Percentiles rank a stretch among this genome's conserved stretches.
phyloP scores from a whole-genome alignment of 164 flowering plant genomes.

The Stephania cephalantha region DNA sequence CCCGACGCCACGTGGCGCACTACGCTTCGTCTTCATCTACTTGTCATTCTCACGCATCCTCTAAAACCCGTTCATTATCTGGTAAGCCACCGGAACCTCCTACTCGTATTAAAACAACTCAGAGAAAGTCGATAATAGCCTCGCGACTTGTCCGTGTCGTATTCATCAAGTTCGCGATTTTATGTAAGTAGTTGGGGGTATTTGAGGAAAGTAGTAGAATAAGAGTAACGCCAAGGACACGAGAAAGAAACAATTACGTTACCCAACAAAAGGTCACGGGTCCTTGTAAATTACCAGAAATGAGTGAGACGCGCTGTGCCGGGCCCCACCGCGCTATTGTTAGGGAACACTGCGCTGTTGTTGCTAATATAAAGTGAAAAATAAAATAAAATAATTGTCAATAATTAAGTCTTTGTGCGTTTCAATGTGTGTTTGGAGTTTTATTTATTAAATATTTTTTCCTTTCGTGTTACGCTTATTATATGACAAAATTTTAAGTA shows the following conservation, averaged over 20 bases:
- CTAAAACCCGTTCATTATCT: neutral
- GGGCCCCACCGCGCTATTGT: neutral
- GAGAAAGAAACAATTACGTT: neutral
- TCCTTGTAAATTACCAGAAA: neutral
- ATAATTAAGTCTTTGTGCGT: no score
- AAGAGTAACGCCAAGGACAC: neutral
- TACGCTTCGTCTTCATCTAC: neutral
- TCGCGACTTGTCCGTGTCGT: neutral
- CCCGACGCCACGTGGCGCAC: neutral
- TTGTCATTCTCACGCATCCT: neutral
- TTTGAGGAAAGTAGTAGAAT: neutral
- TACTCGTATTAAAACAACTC: neutral
- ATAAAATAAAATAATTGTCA: no score
- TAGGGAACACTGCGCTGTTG: no score
- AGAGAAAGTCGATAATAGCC: neutral
- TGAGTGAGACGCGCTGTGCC: neutral
- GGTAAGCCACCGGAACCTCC: neutral
- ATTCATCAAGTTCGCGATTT: neutral
- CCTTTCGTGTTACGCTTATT: no score
- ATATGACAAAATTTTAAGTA: no score
- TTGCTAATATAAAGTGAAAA: no score
- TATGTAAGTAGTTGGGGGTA: neutral
- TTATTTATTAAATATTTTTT: no score
- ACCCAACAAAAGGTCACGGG: neutral
- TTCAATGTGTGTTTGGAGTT: no score